These are phyloP conservation scores for Apiospora saccharicola DNA, from an alignment of 2,329 filamentous ascomycete species.

Conservation along the genomic window DNA sequence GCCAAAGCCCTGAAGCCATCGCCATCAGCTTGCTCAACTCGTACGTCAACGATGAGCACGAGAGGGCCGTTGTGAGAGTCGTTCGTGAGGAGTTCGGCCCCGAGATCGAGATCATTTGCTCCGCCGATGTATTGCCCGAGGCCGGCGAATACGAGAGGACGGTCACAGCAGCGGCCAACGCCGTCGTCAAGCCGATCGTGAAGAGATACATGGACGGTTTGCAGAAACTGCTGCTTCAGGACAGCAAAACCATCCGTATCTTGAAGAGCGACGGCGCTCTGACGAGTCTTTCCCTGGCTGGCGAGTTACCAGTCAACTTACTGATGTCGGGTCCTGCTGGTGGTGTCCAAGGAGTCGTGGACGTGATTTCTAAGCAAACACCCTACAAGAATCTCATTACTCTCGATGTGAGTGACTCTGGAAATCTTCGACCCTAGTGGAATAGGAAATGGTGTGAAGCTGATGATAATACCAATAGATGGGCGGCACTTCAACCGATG, in stretches of 20 bases:
- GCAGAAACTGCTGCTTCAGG: conserved; percentile 45
- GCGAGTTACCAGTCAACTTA: conserved; percentile 55
- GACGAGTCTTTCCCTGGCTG: conserved; percentile 52
- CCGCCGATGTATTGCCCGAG: conserved; percentile 53
- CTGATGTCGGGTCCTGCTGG: conserved; percentile 59
- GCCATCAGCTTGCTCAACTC: conserved; percentile 56
- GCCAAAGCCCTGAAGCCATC: conserved; percentile 52
- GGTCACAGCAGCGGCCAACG: conserved; percentile 55
- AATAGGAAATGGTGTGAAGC: neutral
- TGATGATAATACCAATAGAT: conserved; percentile 36
- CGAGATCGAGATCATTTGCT: conserved; percentile 52
- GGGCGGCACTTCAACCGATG: conserved; percentile 59
- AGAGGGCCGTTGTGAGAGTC: conserved; percentile 46
- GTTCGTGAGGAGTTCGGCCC: conserved; percentile 51
- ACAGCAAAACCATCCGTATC: conserved; percentile 54
- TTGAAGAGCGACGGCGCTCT: conserved; percentile 58
- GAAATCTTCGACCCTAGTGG: no score
- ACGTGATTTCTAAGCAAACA: conserved; percentile 53
- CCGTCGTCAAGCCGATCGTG: conserved; percentile 55
- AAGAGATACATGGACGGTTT: conserved; percentile 53
- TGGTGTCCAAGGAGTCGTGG: conserved; percentile 56
- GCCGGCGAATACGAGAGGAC: conserved; percentile 58
- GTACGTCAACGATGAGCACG: conserved; percentile 52
- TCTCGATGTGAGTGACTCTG: conserved; percentile 42
- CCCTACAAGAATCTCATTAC: conserved; percentile 57